phyloP scores from a whole-genome alignment of 768 basidiomycete species.

The Termitomyces bulborhizus region DNA sequence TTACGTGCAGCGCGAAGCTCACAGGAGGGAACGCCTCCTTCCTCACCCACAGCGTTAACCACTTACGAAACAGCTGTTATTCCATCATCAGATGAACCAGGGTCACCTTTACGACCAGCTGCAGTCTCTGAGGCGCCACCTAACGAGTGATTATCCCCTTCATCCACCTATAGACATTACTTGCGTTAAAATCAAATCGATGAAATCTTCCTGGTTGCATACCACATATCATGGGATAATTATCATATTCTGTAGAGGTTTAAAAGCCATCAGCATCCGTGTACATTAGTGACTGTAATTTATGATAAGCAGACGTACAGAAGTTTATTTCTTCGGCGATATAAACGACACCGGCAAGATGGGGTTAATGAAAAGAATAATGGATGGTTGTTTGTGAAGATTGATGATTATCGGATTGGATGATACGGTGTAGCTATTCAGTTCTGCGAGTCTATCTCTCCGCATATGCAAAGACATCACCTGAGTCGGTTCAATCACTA shows the following conservation, averaged over 20 bases:
- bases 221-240: neutral
- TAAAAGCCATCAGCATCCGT: neutral
- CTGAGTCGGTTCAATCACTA: neutral
- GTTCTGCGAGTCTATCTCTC: neutral
- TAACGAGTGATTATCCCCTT: neutral
- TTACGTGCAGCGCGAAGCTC: constrained; percentile 14
- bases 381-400: neutral
- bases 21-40: constrained; percentile 23
- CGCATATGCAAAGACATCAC: neutral
- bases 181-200: neutral
- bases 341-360: neutral
- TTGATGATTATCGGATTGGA: neutral
- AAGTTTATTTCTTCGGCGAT: neutral
- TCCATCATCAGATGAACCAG: constrained; percentile 4
- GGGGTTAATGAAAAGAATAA: neutral
- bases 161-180: neutral
- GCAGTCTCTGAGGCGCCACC: neutral
- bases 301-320: neutral
- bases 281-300: constrained; percentile 1
- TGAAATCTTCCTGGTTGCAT: neutral
- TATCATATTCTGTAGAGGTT: neutral
- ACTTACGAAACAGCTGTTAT: constrained; percentile 19
- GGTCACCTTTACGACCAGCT: constrained; percentile 5
- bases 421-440: neutral
- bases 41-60: constrained; percentile 23